A percentile compares a stretch with the other conserved stretches of the same genome.
Evolutionary conservation across 1,139 yeast genomes (phyloP).

Genomic region (Pichia sp.): DNA sequence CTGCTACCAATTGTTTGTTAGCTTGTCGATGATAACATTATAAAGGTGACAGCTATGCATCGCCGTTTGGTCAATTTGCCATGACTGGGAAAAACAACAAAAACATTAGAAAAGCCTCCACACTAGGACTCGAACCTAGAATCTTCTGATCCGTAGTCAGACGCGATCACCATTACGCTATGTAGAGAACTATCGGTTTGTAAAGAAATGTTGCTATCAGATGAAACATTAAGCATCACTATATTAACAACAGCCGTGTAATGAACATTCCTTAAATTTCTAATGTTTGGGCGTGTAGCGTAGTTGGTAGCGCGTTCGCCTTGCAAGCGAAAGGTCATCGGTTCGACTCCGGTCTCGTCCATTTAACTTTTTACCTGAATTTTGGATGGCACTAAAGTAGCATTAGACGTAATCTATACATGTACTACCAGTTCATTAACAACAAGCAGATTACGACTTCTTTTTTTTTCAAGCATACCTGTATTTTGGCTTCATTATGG

Average conservation of each 20-base stretch:
- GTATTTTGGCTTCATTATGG: conserved; percentile 7
- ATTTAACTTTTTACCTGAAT: conserved; percentile 27
- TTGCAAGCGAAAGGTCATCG: conserved; percentile 62
- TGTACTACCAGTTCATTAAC: too few species aligned
- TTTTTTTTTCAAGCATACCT: background rate
- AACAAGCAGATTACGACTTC: background rate
- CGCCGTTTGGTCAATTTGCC: too few species aligned
- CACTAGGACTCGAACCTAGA: conserved; percentile 96
- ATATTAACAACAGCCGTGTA: too few species aligned
- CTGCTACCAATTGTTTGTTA: too few species aligned
- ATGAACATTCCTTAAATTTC: conserved; percentile 22
- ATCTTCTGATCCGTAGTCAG: conserved; percentile 92
- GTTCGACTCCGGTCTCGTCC: conserved; percentile 66
- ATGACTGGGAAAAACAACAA: too few species aligned
- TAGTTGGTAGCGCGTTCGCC: conserved; percentile 68
- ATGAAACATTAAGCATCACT: too few species aligned
- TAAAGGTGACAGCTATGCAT: too few species aligned
- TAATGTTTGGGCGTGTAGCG: conserved; percentile 54
- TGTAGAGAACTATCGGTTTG: conserved; percentile 44
- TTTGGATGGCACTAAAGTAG: background rate
- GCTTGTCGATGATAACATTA: too few species aligned
- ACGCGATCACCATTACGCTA: conserved; percentile 93
- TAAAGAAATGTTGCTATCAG: too few species aligned
- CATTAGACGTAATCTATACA: too few species aligned
- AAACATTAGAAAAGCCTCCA: conserved; percentile 56